Percentiles rank a stretch among this genome's conserved stretches.
phyloP scores from a whole-genome alignment of 768 basidiomycete species.

The Cantharellus cinnabarinus region DNA sequence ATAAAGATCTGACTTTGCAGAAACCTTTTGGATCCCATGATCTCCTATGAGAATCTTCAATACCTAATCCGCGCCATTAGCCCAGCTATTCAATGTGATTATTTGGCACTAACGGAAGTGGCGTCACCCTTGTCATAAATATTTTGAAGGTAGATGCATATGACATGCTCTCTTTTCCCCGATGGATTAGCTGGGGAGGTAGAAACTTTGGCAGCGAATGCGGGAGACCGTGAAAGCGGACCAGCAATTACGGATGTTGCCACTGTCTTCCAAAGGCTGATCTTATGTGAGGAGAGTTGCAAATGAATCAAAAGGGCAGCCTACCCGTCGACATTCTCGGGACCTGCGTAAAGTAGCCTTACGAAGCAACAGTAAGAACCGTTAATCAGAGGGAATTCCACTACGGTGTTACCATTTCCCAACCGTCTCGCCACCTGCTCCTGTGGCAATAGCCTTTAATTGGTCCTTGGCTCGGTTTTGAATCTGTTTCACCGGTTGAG shows the following conservation, averaged over 20 bases:
- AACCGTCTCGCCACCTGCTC: too few species aligned
- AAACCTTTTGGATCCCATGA: constrained; percentile 34
- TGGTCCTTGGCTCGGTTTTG: too few species aligned
- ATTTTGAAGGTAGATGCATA: constrained; percentile 53
- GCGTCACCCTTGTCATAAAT: constrained; percentile 44
- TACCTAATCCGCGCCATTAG: constrained; percentile 23
- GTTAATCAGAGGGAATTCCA: too few species aligned
- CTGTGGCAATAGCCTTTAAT: too few species aligned
- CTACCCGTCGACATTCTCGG: constrained; percentile 42
- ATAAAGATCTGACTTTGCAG: constrained; percentile 53
- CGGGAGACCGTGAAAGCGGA: constrained; percentile 37
- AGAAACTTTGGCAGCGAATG: constrained; percentile 39
- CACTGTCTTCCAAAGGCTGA: constrained; percentile 4
- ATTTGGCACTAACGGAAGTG: constrained; percentile 23
- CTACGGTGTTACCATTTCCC: too few species aligned
- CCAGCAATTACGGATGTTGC: constrained; percentile 44
- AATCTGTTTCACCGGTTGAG: neutral
- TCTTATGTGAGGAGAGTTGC: constrained; percentile 12
- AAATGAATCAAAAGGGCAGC: constrained; percentile 11
- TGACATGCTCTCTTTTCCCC: constrained; percentile 34
- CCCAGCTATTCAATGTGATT: constrained; percentile 4
- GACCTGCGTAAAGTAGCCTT: constrained; percentile 49
- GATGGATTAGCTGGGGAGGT: constrained; percentile 32
- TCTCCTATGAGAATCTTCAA: constrained; percentile 46
- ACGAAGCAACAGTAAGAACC: neutral